A percentile compares a stretch with the other conserved stretches of the same genome.
Evolutionary conservation across 2,329 filamentous ascomycete species (phyloP).

Genomic region (Ophiostoma populinum): DNA sequence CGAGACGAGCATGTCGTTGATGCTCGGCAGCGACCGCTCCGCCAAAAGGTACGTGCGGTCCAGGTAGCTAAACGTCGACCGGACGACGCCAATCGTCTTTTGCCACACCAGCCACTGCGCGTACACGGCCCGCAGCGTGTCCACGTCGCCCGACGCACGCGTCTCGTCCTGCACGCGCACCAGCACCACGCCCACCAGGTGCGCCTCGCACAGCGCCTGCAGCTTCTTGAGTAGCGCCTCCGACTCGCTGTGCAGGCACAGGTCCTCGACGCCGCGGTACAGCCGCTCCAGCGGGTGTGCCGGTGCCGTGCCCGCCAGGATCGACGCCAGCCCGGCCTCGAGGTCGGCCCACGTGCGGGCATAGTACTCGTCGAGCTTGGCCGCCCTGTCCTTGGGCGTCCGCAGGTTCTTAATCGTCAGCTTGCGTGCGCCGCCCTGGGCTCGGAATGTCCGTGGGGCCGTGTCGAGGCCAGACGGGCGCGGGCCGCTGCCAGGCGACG

Average conservation of each 20-base stretch:
- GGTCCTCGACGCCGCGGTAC: constrained; percentile 80
- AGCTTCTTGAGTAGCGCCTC: constrained; percentile 50
- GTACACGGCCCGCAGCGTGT: constrained; percentile 39
- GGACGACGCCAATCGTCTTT: constrained; percentile 58
- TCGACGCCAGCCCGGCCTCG: constrained; percentile 50
- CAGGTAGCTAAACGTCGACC: constrained; percentile 85
- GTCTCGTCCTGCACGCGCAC: constrained; percentile 32
- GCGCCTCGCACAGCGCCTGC: constrained; percentile 44
- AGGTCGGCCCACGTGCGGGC: constrained; percentile 58
- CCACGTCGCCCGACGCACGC: constrained; percentile 37
- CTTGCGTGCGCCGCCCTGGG: constrained; percentile 62
- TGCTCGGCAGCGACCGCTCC: constrained; percentile 47
- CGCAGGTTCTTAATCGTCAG: constrained; percentile 89
- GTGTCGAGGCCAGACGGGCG: too few species aligned
- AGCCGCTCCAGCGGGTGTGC: constrained; percentile 69
- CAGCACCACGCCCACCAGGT: constrained; percentile 47
- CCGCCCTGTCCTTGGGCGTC: constrained; percentile 20
- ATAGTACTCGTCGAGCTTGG: constrained; percentile 62
- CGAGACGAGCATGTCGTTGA: constrained; percentile 65
- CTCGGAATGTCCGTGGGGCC: constrained; percentile 38
- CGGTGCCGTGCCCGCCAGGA: constrained; percentile 50
- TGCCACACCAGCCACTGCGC: constrained; percentile 63
- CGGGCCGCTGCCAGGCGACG: too few species aligned
- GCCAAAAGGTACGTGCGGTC: constrained; percentile 78
- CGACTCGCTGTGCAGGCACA: constrained; percentile 65